Evolutionary conservation across 1,284 basidiomycete species (phyloP), one percentile per base, ranked within the genome.

Genomic region (Ustilago hordei): DNA sequence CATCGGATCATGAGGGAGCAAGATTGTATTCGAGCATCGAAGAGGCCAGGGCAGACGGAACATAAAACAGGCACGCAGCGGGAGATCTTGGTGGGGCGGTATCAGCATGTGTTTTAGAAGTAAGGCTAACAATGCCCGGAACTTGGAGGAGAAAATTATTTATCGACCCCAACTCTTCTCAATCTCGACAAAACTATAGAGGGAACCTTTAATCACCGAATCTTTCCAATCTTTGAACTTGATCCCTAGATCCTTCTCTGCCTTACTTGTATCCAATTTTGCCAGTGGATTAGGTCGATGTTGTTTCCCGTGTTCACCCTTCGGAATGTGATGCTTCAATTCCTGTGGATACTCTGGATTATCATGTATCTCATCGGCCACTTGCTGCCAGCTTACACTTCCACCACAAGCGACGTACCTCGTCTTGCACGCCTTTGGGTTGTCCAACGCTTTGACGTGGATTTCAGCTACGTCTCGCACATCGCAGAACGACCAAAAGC

Each of bases 211-310:
- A 70, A 78, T 78, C 36, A 70, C 67, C 15, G 57, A 61, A 13
- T 78, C 65, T 38, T 78, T 74, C 75, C 75, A 78, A 19, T 78
- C 70, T 32, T 38, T 52, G 55, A 78, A 78, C 19, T 57, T n/a
- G 63, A 77, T 77, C 11, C 75, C 75, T 11, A 77, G 50, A 23
- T 69, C 62, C 6, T 62, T 38, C 43, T 64, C 41, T 3, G 70
- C 75, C 17, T 50, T 54, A 55, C 43, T 70, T 1, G 70, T 72
- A n/a, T 78, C 75, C 19, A 74, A 23, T 15, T 43, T 68, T 0
- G 70, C 67, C n/a, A 78, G 52, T 3, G 70, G 31, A 15, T 9
- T 47, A 13, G 75, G 75, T 17, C 69, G 60, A 38, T 52, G 31
- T 9, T 68, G 54, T 15, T 55, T n/a, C 1, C 75, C 75, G 8